phyloP scores from a whole-genome alignment of 176 grass and related monocot species.

The Triticum dicoccoides region DNA sequence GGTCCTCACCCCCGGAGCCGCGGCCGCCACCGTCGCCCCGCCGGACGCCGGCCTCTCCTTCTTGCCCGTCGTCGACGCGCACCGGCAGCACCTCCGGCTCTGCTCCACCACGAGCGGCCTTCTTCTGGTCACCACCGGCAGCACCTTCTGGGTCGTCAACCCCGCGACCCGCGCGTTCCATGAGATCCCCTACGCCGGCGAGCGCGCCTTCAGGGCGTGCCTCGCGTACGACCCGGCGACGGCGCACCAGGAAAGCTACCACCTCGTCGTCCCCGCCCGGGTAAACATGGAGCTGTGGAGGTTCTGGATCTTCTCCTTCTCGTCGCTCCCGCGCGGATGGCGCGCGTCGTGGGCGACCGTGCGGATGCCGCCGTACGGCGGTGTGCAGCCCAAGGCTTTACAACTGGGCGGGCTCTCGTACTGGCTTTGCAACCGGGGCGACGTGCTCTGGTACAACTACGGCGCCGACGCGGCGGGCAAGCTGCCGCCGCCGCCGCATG shows the following conservation, averaged over 20 bases:
- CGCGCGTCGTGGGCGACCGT: not conserved
- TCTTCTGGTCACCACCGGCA: not conserved
- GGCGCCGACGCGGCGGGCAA: not conserved
- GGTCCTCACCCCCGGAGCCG: not conserved
- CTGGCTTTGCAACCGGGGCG: not conserved
- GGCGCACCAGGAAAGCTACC: not conserved
- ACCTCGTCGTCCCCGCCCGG: not conserved
- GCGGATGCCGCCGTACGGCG: not conserved
- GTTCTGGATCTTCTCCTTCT: not conserved
- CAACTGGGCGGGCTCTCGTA: not conserved
- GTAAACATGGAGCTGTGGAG: not conserved
- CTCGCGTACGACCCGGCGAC: constrained; percentile 12
- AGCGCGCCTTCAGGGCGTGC: not conserved
- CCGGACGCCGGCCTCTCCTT: not conserved
- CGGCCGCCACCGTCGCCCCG: not conserved
- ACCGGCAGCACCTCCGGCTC: not conserved
- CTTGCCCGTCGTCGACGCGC: not conserved
- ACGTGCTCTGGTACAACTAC: constrained; percentile 2
- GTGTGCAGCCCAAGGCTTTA: not conserved
- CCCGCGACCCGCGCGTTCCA: not conserved
- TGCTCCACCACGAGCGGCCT: constrained; percentile 4
- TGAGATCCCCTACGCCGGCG: not conserved
- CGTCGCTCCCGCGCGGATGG: not conserved
- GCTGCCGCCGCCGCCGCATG: not conserved
- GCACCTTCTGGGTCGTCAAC: not conserved